phyloP scores from a whole-genome alignment of 2,329 filamentous ascomycete species.

The Paecilomyces formosus region DNA sequence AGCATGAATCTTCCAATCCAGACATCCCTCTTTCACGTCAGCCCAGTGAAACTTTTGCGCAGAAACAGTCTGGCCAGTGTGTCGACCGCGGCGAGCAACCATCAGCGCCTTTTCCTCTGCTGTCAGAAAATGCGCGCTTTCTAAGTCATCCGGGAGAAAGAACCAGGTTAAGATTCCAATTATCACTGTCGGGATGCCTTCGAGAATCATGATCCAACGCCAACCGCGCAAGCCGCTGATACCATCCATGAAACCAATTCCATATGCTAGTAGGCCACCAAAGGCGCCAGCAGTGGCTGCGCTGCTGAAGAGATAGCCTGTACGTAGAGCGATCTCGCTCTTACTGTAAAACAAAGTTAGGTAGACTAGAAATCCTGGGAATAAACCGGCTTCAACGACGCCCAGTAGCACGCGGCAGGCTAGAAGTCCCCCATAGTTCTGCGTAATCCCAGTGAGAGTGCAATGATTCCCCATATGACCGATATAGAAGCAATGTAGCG shows the following conservation, averaged over 20 bases:
- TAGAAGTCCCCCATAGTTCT: conserved; percentile 59
- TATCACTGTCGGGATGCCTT: conserved; percentile 51
- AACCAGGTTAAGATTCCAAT: conserved; percentile 51
- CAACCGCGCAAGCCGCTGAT: conserved; percentile 57
- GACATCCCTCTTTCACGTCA: conserved; percentile 60
- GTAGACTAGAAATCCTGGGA: conserved; percentile 61
- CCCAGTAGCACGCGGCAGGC: conserved; percentile 63
- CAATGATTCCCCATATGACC: conserved; percentile 49
- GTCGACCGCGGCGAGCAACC: conserved; percentile 39
- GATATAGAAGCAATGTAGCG: conserved; percentile 51
- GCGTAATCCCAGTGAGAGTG: conserved; percentile 55
- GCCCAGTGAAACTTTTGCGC: conserved; percentile 50
- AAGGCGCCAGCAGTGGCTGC: conserved; percentile 64
- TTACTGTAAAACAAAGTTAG: conserved; percentile 72
- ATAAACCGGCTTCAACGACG: conserved; percentile 61
- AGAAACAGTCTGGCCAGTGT: conserved; percentile 43
- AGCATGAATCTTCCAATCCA: conserved; percentile 68
- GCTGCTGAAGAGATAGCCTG: conserved; percentile 60
- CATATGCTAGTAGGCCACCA: conserved; percentile 66
- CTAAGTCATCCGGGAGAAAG: conserved; percentile 59
- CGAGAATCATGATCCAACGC: conserved; percentile 61
- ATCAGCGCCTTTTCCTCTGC: conserved; percentile 55
- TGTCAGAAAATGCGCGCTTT: conserved; percentile 55
- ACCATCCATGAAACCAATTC: conserved; percentile 66
- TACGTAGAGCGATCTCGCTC: conserved; percentile 62